phyloP scores from a whole-genome alignment of 371 early-diverging fungal genomes.

The Mucor piriformis region DNA sequence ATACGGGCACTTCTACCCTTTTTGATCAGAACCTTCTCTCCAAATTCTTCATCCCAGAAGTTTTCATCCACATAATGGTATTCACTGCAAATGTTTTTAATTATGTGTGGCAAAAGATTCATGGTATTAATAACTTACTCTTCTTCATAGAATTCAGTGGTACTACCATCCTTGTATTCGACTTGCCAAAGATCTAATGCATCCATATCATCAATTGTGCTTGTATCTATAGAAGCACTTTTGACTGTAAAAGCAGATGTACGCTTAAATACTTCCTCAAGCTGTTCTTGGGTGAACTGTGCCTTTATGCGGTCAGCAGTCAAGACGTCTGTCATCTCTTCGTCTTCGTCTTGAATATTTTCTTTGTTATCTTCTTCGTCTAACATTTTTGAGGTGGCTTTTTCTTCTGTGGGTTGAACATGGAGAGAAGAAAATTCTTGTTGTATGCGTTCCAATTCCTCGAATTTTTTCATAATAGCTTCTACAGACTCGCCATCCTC shows the following conservation, averaged over 20 bases:
- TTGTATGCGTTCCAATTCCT: slow-evolving; percentile 89
- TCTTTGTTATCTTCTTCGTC: background rate
- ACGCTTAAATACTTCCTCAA: slow-evolving; percentile 87
- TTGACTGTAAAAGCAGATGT: slow-evolving; percentile 89
- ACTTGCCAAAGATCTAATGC: slow-evolving; percentile 79
- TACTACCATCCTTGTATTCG: slow-evolving; percentile 67
- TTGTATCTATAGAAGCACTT: slow-evolving; percentile 65
- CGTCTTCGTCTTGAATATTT: background rate
- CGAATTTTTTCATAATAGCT: slow-evolving; percentile 96
- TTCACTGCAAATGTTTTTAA: slow-evolving; percentile 62
- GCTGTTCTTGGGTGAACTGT: slow-evolving; percentile 75
- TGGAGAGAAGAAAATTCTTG: slow-evolving; percentile 65
- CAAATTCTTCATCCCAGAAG: slow-evolving; percentile 84
- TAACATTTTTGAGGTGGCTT: background rate
- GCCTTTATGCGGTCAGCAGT: slow-evolving; percentile 6
- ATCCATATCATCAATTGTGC: slow-evolving; percentile 67
- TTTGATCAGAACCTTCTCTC: slow-evolving; percentile 36
- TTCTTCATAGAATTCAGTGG: slow-evolving; percentile 78
- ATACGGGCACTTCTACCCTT: slow-evolving; percentile 31
- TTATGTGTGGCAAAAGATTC: too few relatives aligned
- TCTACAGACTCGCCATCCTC: slow-evolving; percentile 95
- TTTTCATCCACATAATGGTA: slow-evolving; percentile 82
- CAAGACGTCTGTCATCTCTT: background rate
- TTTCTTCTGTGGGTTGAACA: background rate
- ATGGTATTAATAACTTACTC: slow-evolving; percentile 56